phyloP scores from a whole-genome alignment of 768 basidiomycete genomes.

The Baorangia bicolor region DNA sequence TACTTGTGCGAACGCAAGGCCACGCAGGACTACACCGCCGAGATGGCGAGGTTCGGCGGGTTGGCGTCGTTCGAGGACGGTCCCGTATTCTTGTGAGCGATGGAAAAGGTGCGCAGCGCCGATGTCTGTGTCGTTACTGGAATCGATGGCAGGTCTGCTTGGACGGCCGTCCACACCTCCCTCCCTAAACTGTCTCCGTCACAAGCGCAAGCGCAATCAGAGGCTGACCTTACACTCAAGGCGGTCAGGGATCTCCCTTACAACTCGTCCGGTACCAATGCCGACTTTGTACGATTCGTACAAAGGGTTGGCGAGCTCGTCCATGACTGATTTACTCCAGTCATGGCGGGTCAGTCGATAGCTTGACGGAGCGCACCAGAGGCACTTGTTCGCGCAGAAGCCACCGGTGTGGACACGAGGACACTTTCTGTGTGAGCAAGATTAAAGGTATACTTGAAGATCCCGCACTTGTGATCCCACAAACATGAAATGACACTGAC shows the following conservation, averaged over 20 bases:
- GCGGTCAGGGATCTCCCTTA: slow-evolving; percentile 50
- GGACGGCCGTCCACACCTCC: slow-evolving; percentile 37
- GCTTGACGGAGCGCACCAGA: slow-evolving; percentile 1
- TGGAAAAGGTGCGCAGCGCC: no score
- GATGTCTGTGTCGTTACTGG: neutral
- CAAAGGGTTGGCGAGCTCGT: slow-evolving; percentile 46
- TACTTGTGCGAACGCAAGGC: slow-evolving; percentile 51
- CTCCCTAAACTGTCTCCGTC: neutral
- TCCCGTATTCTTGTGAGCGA: no score
- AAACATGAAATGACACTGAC: no score
- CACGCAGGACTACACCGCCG: slow-evolving; percentile 70
- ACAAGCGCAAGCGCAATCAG: neutral
- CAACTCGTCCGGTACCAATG: slow-evolving; percentile 52
- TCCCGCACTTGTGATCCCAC: no score
- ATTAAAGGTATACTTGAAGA: neutral
- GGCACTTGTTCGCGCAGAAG: slow-evolving; percentile 37
- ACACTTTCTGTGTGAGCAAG: neutral
- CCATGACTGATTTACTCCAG: slow-evolving; percentile 36
- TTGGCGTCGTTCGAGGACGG: slow-evolving; percentile 54
- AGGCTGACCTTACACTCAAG: slow-evolving; percentile 2
- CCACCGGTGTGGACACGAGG: slow-evolving; percentile 48
- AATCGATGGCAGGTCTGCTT: no score
- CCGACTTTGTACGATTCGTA: slow-evolving; percentile 54
- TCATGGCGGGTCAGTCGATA: slow-evolving; percentile 32
- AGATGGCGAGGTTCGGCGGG: slow-evolving; percentile 55